phyloP scores from a whole-genome alignment of 495 filamentous ascomycete genomes.

The Talaromyces thailandensis region DNA sequence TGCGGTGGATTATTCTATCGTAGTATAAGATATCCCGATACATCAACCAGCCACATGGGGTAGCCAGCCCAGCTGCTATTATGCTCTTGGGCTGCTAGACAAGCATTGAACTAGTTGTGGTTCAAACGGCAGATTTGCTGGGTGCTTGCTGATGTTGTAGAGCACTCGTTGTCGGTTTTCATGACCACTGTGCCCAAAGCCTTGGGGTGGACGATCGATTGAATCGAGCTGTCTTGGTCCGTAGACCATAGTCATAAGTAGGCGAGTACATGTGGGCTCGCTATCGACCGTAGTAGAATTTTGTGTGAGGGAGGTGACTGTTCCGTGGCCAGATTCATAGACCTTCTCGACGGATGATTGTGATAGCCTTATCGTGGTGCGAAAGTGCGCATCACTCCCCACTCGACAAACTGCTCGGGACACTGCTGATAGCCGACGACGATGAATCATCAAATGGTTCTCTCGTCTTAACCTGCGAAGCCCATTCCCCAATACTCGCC shows the following conservation, averaged over 20 bases:
- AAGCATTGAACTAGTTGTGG: not conserved
- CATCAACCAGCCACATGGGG: too few species aligned
- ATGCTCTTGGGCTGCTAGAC: too few species aligned
- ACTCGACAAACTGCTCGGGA: constrained; percentile 33
- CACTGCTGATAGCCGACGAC: constrained; percentile 35
- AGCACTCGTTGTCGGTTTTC: not conserved
- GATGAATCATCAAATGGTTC: constrained; percentile 21
- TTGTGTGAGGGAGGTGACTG: not conserved
- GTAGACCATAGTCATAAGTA: not conserved
- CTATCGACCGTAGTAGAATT: not conserved
- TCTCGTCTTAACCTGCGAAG: constrained; percentile 26
- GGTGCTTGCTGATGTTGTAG: not conserved
- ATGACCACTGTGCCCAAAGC: not conserved
- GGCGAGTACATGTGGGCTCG: not conserved
- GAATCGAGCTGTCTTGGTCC: not conserved
- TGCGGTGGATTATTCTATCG: too few species aligned
- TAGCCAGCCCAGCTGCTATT: too few species aligned
- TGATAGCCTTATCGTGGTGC: not conserved
- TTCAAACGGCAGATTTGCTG: not conserved
- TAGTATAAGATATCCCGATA: too few species aligned
- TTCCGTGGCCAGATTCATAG: not conserved
- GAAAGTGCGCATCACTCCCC: constrained; percentile 18
- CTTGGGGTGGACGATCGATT: not conserved
- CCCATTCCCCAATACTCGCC: constrained; percentile 62
- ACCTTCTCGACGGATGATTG: not conserved